Evolutionary conservation across 495 filamentous ascomycete genomes (phyloP).

Genomic region (Daldinia concentrica): DNA sequence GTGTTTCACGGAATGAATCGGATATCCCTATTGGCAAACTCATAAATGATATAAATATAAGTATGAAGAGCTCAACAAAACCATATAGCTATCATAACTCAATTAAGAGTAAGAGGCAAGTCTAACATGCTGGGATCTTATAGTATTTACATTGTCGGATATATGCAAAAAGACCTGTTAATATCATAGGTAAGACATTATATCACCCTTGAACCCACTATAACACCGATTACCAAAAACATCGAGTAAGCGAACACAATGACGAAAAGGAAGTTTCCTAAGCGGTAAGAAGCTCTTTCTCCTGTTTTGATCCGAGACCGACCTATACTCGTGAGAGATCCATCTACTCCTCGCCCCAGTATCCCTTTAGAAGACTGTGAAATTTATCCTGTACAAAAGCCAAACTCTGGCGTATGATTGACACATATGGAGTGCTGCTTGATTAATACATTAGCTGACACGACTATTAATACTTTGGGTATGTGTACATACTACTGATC

Average conservation of each 20-base stretch:
- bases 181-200: no score
- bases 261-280: background rate
- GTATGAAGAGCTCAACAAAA: background rate
- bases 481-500: conserved; percentile 22
- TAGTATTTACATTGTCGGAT: no score
- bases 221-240: background rate
- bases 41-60: background rate
- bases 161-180: no score
- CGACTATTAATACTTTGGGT: background rate
- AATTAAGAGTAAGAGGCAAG: no score
- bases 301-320: background rate
- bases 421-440: conserved; percentile 9
- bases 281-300: background rate
- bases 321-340: background rate
- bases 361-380: conserved; percentile 16
- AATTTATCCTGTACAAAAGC: conserved; percentile 18
- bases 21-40: background rate
- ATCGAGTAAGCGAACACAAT: background rate
- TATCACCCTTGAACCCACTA: no score
- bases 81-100: background rate
- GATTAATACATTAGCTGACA: background rate
- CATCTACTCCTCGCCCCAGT: conserved; percentile 21
- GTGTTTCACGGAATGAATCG: no score
- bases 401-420: conserved; percentile 12
- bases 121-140: no score